These are phyloP conservation scores for Fusarium abutilonis DNA, from an alignment of 2,329 filamentous ascomycete genomes.

Conservation along the genomic window DNA sequence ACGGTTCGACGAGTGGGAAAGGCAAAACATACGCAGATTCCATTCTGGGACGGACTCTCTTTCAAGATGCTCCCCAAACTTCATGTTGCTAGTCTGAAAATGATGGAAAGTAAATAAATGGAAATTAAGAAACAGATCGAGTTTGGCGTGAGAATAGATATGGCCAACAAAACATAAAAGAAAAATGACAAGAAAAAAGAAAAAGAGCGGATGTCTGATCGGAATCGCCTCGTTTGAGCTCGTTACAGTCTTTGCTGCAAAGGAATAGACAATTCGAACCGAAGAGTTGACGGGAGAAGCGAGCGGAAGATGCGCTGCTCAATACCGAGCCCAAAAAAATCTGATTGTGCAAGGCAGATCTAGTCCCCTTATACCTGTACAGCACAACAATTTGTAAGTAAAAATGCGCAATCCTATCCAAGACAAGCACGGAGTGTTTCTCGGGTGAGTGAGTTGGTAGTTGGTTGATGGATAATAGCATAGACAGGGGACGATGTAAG, in stretches of 20 bases:
- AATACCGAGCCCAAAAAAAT: not conserved
- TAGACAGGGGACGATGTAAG: constrained; percentile 17
- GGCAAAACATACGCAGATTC: constrained; percentile 71
- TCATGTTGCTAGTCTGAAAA: constrained; percentile 46
- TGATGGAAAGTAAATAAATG: too few relatives aligned
- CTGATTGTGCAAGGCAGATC: not conserved
- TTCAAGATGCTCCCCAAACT: constrained; percentile 67
- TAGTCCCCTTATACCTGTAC: constrained; percentile 22
- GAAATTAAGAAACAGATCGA: constrained; percentile 3
- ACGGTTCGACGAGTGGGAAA: constrained; percentile 11
- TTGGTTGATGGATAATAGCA: not conserved
- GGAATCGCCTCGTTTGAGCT: constrained; percentile 7
- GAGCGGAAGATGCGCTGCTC: constrained; percentile 26
- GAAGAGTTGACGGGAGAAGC: constrained; percentile 22
- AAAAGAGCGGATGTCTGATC: constrained; percentile 11
- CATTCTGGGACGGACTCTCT: constrained; percentile 83
- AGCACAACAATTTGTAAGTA: constrained; percentile 15
- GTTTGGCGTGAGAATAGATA: not conserved
- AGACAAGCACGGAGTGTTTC: constrained; percentile 22
- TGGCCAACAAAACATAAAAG: too few relatives aligned
- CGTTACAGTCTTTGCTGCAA: constrained; percentile 2
- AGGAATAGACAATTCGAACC: constrained; percentile 15
- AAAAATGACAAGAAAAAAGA: too few relatives aligned
- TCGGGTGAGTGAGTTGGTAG: constrained; percentile 2
- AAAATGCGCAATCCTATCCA: constrained; percentile 15